A percentile compares a stretch with the other conserved stretches of the same genome.
Conservation (phyloP, 2,329 filamentous ascomycete genomes). For the Coniella vitis region DNA sequence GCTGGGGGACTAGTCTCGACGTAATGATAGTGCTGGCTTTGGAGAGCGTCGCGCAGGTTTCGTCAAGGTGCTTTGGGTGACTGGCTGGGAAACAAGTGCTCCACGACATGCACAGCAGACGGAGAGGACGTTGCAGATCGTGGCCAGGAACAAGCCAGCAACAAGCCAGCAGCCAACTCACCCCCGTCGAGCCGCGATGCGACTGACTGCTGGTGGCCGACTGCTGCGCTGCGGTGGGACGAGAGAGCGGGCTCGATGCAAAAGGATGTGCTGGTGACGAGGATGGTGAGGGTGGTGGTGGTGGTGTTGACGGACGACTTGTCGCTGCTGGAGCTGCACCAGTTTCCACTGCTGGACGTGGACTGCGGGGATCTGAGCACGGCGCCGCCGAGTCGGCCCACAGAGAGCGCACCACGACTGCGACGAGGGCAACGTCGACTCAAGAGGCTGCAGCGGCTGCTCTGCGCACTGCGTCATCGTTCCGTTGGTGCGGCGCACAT, state of each 20-base stretch:
- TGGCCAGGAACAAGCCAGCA: background rate
- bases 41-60: constrained; percentile 7
- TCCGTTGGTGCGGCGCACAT: constrained; percentile 13
- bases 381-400: constrained; percentile 16
- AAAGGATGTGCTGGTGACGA: background rate
- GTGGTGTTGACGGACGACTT: constrained; percentile 1
- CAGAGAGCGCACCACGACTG: constrained; percentile 12
- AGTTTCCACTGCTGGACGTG: constrained; percentile 7
- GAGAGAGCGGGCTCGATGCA: too few species aligned
- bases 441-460: constrained; percentile 14
- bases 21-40: constrained; percentile 1
- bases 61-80: constrained; percentile 4
- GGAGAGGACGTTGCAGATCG: background rate
- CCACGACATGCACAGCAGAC: background rate
- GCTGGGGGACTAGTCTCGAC: background rate
- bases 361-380: constrained; percentile 13
- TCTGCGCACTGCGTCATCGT: constrained; percentile 15
- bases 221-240: constrained; percentile 3
- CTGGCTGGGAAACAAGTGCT: constrained; percentile 1
- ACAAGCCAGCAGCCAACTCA: constrained; percentile 6
- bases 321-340: background rate
- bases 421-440: constrained; percentile 15
- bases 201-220: constrained; percentile 12
- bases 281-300: background rate
- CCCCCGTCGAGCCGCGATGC: constrained; percentile 15